Base-by-base conservation (phyloP, 192 early-diverging fungal species). In the Neocallimastix lanati region DNA sequence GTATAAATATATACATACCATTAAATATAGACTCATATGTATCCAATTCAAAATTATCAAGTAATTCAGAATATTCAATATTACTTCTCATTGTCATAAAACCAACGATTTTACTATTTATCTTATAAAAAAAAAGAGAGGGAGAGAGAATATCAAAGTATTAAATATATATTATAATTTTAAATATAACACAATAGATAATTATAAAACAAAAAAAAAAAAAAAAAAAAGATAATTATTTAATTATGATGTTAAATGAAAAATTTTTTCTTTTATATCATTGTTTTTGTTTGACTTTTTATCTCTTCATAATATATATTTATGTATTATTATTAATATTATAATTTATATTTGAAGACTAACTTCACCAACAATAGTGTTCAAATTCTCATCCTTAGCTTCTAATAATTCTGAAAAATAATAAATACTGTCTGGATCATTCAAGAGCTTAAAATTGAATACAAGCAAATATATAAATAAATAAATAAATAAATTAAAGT, bases 311-410 rank as follows among this genome's bases (percentile, higher is more conserved):
- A n/a, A n/a, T n/a, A n/a, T n/a, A n/a, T n/a, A n/a, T n/a, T n/a
- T n/a, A n/a, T n/a, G n/a, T 13, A 28, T 37, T 28, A 67, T 38
- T 37, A 82, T 27, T 21, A 77, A 37, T 18, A 81, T 11, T 33
- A 33, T 33, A 33, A 33, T 33, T n/a, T n/a, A n/a, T 77, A 28
- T 29, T 79, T 77, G 7, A 25, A 21, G 37, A 80, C 77, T 28
- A 28, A 85, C 85, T 81, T 88, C 87, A 14, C 85, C 88, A 9
- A 88, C 88, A 16, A 89, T 83, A 12, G 88, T 86, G 29, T 83
- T 83, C 3, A 80, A 36, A 38, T 29, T 25, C 30, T 83, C 83
- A 12, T 78, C 78, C 58, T 82, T 86, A 29, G 82, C 82, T 58
- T 86, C 85, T 33, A 89, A 77, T 4, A 89, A 78, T 15, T 83